Conservation (phyloP, 768 basidiomycete species). For the Clitopilus hobsonii region DNA sequence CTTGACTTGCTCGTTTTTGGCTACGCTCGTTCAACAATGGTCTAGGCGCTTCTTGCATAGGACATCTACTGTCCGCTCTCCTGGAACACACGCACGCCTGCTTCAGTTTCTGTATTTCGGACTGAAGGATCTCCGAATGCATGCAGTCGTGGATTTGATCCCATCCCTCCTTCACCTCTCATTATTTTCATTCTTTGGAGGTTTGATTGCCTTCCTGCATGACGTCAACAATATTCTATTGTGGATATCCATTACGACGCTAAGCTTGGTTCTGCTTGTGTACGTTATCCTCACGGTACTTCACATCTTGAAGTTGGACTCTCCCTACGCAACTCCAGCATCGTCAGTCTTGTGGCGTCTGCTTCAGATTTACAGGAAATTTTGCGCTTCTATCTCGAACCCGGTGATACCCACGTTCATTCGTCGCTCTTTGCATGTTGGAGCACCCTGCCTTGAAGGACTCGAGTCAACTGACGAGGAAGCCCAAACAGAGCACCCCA, state of each 20-base stretch:
- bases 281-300: slow-evolving; percentile 27
- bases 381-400: no score
- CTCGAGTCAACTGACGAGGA: no score
- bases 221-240: background rate
- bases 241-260: background rate
- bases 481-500: no score
- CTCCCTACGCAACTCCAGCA: slow-evolving; percentile 29
- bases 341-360: slow-evolving; percentile 25
- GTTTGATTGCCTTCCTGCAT: background rate
- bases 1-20: background rate
- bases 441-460: no score
- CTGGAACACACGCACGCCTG: background rate
- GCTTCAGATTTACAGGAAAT: slow-evolving; percentile 12
- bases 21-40: background rate
- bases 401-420: no score
- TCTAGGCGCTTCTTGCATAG: background rate
- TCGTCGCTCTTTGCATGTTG: no score
- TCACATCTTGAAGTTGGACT: slow-evolving; percentile 20
- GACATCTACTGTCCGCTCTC: background rate
- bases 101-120: background rate
- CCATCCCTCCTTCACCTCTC: background rate
- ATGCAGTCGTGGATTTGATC: background rate
- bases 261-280: slow-evolving; percentile 7
- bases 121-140: background rate
- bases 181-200: background rate